These are phyloP conservation scores for Claviceps sp. DNA, from an alignment of 2,329 filamentous ascomycete genomes.

Conservation along the genomic window DNA sequence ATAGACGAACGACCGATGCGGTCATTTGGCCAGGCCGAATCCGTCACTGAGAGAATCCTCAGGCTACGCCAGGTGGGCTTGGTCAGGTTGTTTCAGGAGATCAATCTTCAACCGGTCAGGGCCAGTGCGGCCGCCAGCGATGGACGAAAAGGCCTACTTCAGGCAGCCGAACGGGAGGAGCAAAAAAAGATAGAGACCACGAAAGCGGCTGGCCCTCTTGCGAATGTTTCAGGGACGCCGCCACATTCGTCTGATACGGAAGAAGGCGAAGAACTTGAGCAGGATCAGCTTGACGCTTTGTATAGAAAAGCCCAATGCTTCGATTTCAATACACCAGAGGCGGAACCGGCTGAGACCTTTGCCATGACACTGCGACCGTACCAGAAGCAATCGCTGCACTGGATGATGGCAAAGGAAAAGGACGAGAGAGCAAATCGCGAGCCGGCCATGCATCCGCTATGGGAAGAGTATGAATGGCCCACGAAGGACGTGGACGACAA, in stretches of 20 bases:
- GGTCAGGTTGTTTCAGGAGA: constrained; percentile 79
- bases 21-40: constrained; percentile 76
- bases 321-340: constrained; percentile 81
- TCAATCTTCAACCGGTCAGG: constrained; percentile 65
- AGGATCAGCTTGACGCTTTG: constrained; percentile 84
- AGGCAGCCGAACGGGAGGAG: constrained; percentile 80
- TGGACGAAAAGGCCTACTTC: constrained; percentile 69
- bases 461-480: constrained; percentile 93
- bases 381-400: constrained; percentile 87
- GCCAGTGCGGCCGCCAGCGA: constrained; percentile 66
- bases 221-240: constrained; percentile 31
- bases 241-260: constrained; percentile 54
- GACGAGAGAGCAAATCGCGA: constrained; percentile 58
- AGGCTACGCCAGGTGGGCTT: constrained; percentile 75
- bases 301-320: constrained; percentile 96
- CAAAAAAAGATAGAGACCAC: constrained; percentile 48
- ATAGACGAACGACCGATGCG: constrained; percentile 58
- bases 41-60: constrained; percentile 68
- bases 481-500: constrained; percentile 75
- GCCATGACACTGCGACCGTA: constrained; percentile 76
- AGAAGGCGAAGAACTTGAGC: constrained; percentile 81
- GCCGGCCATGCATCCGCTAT: constrained; percentile 85
- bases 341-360: constrained; percentile 73
- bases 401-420: constrained; percentile 93
- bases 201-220: constrained; percentile 15